These are phyloP conservation scores for Silene latifolia DNA, from an alignment of 148 eudicot species.

Conservation along the genomic window DNA sequence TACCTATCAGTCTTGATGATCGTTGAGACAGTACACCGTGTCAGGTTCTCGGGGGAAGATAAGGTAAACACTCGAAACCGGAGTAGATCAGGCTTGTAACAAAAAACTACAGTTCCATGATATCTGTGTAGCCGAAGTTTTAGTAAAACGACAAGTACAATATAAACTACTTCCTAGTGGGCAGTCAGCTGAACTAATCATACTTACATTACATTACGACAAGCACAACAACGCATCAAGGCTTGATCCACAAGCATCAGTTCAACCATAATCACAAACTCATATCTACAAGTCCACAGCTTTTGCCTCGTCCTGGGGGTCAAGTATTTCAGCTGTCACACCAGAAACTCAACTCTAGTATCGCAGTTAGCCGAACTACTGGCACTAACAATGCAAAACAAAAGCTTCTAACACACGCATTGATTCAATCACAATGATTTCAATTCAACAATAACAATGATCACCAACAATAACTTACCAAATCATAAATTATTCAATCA, in stretches of 20 bases:
- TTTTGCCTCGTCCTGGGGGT: not conserved
- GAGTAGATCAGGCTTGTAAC: not conserved
- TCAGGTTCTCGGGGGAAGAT: not conserved
- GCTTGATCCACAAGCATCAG: not conserved
- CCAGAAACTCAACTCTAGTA: not conserved
- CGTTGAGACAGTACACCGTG: not conserved
- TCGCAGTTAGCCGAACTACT: not conserved
- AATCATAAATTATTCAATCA: not conserved
- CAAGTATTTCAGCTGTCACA: not conserved
- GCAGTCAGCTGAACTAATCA: not conserved
- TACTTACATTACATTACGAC: not conserved
- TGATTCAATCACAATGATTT: not conserved
- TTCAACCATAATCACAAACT: not conserved
- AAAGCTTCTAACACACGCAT: constrained; percentile 1
- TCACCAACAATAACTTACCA: not conserved
- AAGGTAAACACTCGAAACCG: not conserved
- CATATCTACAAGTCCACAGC: not conserved
- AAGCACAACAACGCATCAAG: not conserved
- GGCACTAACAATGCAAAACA: not conserved
- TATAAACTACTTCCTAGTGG: not conserved
- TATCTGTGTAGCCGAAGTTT: not conserved
- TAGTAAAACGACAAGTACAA: not conserved
- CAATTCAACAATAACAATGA: not conserved
- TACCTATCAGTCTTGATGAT: not conserved
- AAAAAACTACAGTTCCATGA: not conserved